phyloP scores from a whole-genome alignment of 148 eudicot genomes.

The Hydrangea macrophylla region DNA sequence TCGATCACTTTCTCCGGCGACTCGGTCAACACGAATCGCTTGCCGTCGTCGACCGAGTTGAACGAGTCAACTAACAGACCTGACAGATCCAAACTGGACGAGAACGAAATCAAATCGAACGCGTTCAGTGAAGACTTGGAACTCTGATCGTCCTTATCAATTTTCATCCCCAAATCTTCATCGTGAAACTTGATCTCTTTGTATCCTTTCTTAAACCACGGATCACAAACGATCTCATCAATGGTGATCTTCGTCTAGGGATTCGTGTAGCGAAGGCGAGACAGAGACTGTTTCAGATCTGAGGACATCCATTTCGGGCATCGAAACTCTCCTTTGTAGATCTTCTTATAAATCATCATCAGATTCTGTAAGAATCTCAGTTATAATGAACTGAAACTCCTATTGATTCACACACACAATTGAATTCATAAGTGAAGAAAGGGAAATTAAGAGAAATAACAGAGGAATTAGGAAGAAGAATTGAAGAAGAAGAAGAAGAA shows the following conservation, averaged over 20 bases:
- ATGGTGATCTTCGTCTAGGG: conserved; percentile 52
- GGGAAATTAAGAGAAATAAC: too few relatives aligned
- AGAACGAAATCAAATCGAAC: conserved; percentile 57
- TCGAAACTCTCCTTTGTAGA: conserved; percentile 64
- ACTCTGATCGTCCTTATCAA: neutral
- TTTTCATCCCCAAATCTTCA: conserved; percentile 11
- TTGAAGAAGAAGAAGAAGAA: too few relatives aligned
- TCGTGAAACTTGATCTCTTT: conserved; percentile 32
- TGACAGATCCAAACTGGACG: conserved; percentile 50
- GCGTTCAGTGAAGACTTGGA: conserved; percentile 30
- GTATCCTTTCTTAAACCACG: conserved; percentile 55
- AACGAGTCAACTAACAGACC: conserved; percentile 32
- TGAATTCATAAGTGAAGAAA: too few relatives aligned
- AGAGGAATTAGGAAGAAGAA: too few relatives aligned
- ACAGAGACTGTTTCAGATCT: conserved; percentile 45
- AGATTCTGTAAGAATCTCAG: too few relatives aligned
- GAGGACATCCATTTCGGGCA: conserved; percentile 71
- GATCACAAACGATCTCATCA: conserved; percentile 50
- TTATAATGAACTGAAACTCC: too few relatives aligned
- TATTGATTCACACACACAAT: too few relatives aligned
- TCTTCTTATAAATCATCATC: conserved; percentile 70
- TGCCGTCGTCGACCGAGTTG: conserved; percentile 13
- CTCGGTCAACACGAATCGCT: conserved; percentile 28
- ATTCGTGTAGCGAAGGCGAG: conserved; percentile 58
- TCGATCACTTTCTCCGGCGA: conserved; percentile 33